A percentile compares a stretch with the other conserved stretches of the same genome.
Evolutionary conservation across 305 asterid genomes (phyloP).

Genomic region (Withania somnifera): DNA sequence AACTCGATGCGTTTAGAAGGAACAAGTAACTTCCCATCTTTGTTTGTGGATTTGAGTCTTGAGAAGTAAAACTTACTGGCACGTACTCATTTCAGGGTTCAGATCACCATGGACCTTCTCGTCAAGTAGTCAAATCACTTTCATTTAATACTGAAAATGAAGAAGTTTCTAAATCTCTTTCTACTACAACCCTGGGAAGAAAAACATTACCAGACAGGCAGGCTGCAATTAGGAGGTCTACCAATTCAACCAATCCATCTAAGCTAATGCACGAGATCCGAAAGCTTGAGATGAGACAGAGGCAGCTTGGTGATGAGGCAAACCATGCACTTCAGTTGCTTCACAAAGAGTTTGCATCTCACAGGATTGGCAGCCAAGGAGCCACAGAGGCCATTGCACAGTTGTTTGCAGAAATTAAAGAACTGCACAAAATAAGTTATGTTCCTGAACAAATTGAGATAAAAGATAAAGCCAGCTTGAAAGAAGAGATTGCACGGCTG

Average conservation of each 20-base stretch:
- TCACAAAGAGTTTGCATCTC: slow-evolving; percentile 81
- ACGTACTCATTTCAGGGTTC: slow-evolving; percentile 43
- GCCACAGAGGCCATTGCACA: slow-evolving; percentile 65
- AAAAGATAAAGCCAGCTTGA: slow-evolving; percentile 53
- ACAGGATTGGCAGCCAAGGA: slow-evolving; percentile 54
- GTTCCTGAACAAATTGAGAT: slow-evolving; percentile 38
- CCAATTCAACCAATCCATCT: slow-evolving; percentile 39
- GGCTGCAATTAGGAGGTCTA: slow-evolving; percentile 25
- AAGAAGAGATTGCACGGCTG: slow-evolving; percentile 88
- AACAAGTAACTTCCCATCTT: background rate
- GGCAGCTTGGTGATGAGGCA: slow-evolving; percentile 94
- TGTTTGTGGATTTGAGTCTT: slow-evolving; percentile 3
- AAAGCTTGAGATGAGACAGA: slow-evolving; percentile 74
- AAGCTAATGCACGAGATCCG: slow-evolving; percentile 68
- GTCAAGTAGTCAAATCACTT: slow-evolving; percentile 63
- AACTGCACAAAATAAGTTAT: slow-evolving; percentile 38
- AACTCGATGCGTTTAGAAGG: background rate
- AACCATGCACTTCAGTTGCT: slow-evolving; percentile 82
- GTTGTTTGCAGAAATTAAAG: slow-evolving; percentile 71
- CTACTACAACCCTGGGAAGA: slow-evolving; percentile 20
- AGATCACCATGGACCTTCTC: slow-evolving; percentile 51
- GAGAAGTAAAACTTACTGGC: background rate
- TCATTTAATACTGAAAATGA: slow-evolving; percentile 39
- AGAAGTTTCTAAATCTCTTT: slow-evolving; percentile 16
- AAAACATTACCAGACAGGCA: slow-evolving; percentile 32